Base-by-base conservation (phyloP, 2,329 filamentous ascomycete genomes). In the Metarhizium rileyi region DNA sequence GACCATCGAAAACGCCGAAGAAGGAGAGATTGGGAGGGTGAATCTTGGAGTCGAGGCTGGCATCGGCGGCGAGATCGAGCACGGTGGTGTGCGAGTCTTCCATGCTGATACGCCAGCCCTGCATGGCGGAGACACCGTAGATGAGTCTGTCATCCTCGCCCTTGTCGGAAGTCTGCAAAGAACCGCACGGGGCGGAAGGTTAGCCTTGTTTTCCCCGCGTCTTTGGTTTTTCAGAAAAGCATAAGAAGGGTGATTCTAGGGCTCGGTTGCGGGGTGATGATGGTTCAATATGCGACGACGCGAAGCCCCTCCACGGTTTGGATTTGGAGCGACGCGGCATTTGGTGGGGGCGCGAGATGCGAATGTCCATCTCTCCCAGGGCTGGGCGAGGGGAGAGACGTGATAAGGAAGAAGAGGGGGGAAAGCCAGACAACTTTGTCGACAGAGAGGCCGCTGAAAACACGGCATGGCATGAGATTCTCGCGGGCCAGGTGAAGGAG, bases 91-190 rank as follows among this genome's bases (percentile, higher is more conserved):
- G 93, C 56, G 93, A 84, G 68, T 98, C 93, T 70, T 98, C 93
- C 93, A 98, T 98, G 76, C 88, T 95, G 73, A 98, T 97, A 74
- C 93, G 87, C 93, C 93, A 98, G 76, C 93, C 93, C 73, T 98
- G 93, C 93, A 98, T 98, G 71, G 90, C 90, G 58, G 93, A 98
- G 58, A 97, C 83, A 65, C 93, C 93, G 70, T 87, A 98, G 66
- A 93, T 72, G 66, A 95, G 83, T 66, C 88, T 84, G 57, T 95
- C 90, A 87, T 97, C 90, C 73, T 89, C 84, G 71, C 90, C 90
- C 66, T 83, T 83, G 67, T 86, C 84, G 63, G 93, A 98, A 72
- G 83, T 77, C 93, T 97, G 66, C 23, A 10, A 25, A 38, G 27
- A 16, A 6, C 10, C 27, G 26, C 35, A 23, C 4, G 7, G 36